Evolutionary conservation across 257 asterid species (phyloP), one percentile per base, ranked within the genome.

Genomic region (Lycium ferocissimum): DNA sequence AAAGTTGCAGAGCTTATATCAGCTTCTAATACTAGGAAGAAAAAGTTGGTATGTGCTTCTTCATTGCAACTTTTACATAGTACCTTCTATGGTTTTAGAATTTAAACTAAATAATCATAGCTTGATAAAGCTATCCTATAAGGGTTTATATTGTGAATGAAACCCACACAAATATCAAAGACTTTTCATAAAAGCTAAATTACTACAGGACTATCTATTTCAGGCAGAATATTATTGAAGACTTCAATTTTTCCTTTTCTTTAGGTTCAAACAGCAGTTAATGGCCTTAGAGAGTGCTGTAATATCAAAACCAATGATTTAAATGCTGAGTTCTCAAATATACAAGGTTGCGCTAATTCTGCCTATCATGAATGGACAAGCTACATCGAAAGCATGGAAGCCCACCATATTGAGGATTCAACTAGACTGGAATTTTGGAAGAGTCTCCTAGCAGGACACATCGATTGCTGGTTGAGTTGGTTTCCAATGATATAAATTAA

Each of bases 1-100:
- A 85, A 91, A 89, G 85, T 90, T 47, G 90, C 92, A 58, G 88
- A 89, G 72, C 84, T 92, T 61, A 75, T 92, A 59, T 89, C 91
- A 54, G 86, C 87, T 84, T 92, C 94, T 45, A 85, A 80, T 66
- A 85, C 91, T 66, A 83, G 88, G 85, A 91, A 89, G 91, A 89
- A 90, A 86, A 88, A 54, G 57, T 67, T 91, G 90, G 95, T 80
- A 90, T 75, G 86, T 81, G 69, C n/a, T 58, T 59, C 83, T 40
- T 49, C 5, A 76, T 53, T 76, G 82, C 65, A 51, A 76, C 26
- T 53, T 76, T 15, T 53, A 53, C 65, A 3, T 53, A n/a, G n/a
- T 26, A 53, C 82, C 45, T 76, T 76, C 53, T 2, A 51, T 26
- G 82, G 65, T 53, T 3, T 8, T 53, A 51, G 47, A 51, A 76